These are phyloP conservation scores for Trichoderma reesei DNA, from an alignment of 495 filamentous ascomycete genomes.

Conservation along the genomic window DNA sequence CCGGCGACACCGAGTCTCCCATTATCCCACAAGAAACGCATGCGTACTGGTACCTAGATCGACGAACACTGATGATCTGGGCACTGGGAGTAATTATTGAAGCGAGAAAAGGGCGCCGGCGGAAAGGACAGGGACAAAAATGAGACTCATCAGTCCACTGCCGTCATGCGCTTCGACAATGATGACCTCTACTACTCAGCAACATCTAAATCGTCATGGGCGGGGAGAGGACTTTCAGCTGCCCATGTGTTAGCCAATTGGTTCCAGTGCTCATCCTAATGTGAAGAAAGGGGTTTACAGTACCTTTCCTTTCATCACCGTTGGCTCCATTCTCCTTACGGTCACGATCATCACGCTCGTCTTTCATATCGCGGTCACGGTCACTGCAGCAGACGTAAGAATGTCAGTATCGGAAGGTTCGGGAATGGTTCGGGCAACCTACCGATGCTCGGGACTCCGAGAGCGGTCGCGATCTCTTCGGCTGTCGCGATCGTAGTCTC, in stretches of 20 bases:
- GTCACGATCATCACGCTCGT: slow-evolving; percentile 49
- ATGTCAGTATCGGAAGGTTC: slow-evolving; percentile 7
- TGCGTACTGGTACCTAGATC: not conserved
- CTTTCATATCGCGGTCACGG: slow-evolving; percentile 43
- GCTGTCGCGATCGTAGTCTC: slow-evolving; percentile 68
- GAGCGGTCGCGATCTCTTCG: slow-evolving; percentile 65
- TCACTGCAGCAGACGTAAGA: slow-evolving; percentile 29
- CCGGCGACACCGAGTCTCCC: not conserved
- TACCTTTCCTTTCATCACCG: slow-evolving; percentile 87
- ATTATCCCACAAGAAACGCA: not conserved
- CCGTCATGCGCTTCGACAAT: not conserved
- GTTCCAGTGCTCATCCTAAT: slow-evolving; percentile 12
- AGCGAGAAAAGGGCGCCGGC: not conserved
- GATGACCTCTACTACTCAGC: slow-evolving; percentile 56
- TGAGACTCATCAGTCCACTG: not conserved
- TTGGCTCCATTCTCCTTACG: slow-evolving; percentile 57
- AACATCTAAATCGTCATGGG: slow-evolving; percentile 93
- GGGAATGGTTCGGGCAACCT: slow-evolving; percentile 31
- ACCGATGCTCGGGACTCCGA: slow-evolving; percentile 61
- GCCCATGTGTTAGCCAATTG: slow-evolving; percentile 21
- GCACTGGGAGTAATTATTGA: not conserved
- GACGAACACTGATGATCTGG: not conserved
- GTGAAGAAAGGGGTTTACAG: too few species aligned
- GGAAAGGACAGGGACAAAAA: too few species aligned
- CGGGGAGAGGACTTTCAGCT: slow-evolving; percentile 68